Conservation (phyloP, 2,329 filamentous ascomycete species). For the Acrocalymma vagum region DNA sequence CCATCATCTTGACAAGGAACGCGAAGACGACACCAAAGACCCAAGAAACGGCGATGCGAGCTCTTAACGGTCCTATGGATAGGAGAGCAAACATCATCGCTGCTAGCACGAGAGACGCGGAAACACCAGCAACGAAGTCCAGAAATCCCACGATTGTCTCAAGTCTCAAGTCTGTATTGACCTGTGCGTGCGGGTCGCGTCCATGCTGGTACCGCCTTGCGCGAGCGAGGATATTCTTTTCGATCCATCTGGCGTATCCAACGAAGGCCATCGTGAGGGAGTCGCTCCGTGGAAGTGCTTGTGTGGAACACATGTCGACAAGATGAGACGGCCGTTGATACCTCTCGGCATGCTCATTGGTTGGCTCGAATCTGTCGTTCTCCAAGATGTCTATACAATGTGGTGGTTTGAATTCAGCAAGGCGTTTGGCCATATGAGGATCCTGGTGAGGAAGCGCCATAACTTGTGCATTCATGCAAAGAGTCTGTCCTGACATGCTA, state of each 20-base stretch:
- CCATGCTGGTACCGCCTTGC: not conserved
- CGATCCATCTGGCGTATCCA: constrained; percentile 6
- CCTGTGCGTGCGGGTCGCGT: not conserved
- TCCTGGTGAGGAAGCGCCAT: constrained; percentile 14
- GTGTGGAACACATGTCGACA: constrained; percentile 12
- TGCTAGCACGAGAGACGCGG: constrained; percentile 4
- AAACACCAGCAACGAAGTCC: constrained; percentile 8
- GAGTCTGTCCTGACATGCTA: constrained; percentile 3
- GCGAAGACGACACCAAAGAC: constrained; percentile 15
- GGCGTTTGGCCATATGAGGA: constrained; percentile 2
- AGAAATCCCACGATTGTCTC: constrained; percentile 4
- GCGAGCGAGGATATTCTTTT: constrained; percentile 9
- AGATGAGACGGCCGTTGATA: constrained; percentile 7
- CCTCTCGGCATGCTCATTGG: constrained; percentile 6
- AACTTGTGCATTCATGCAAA: constrained; percentile 14
- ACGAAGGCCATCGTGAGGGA: constrained; percentile 2
- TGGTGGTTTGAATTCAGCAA: constrained; percentile 1
- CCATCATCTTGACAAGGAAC: constrained; percentile 10
- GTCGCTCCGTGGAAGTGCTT: constrained; percentile 3
- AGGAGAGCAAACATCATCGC: constrained; percentile 7
- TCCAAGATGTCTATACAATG: constrained; percentile 6
- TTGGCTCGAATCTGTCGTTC: constrained; percentile 10
- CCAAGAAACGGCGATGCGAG: constrained; percentile 6
- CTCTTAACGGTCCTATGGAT: not conserved
- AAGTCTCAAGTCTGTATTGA: not conserved